These are phyloP conservation scores for Trifolium pratense DNA, from an alignment of 306 rosid species.

Conservation along the genomic window DNA sequence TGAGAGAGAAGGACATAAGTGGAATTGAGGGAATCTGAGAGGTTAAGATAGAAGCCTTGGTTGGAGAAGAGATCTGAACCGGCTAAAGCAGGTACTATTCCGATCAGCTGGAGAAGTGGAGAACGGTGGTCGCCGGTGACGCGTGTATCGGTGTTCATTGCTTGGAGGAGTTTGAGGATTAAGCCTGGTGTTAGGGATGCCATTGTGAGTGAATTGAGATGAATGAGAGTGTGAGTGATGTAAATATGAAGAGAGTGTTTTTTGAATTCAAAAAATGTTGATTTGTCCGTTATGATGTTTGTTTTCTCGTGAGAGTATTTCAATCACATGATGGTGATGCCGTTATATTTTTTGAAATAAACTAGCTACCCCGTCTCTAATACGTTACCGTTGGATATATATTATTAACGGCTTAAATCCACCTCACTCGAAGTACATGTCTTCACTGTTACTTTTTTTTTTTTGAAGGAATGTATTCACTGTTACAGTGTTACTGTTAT, in stretches of 20 bases:
- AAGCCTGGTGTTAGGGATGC: conserved; percentile 90
- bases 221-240: not conserved
- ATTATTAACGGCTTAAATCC: too few species aligned
- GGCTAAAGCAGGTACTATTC: conserved; percentile 89
- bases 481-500: too few species aligned
- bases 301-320: not conserved
- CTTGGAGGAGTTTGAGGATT: conserved; percentile 75
- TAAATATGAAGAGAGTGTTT: too few species aligned
- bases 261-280: not conserved
- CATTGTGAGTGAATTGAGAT: conserved; percentile 48
- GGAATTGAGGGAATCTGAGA: conserved; percentile 92
- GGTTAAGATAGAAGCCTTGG: conserved; percentile 89
- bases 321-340: not conserved
- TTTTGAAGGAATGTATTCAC: too few species aligned
- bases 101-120: conserved; percentile 87
- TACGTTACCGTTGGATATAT: not conserved
- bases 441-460: too few species aligned
- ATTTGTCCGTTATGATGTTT: not conserved
- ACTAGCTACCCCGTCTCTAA: not conserved
- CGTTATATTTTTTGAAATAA: not conserved
- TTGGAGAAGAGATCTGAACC: conserved; percentile 88
- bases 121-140: conserved; percentile 99
- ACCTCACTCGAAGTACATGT: too few species aligned
- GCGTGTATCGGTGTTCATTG: conserved; percentile 79
- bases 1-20: conserved; percentile 89